phyloP scores from a whole-genome alignment of 2,329 filamentous ascomycete species.

The Juglanconis juglandina region DNA sequence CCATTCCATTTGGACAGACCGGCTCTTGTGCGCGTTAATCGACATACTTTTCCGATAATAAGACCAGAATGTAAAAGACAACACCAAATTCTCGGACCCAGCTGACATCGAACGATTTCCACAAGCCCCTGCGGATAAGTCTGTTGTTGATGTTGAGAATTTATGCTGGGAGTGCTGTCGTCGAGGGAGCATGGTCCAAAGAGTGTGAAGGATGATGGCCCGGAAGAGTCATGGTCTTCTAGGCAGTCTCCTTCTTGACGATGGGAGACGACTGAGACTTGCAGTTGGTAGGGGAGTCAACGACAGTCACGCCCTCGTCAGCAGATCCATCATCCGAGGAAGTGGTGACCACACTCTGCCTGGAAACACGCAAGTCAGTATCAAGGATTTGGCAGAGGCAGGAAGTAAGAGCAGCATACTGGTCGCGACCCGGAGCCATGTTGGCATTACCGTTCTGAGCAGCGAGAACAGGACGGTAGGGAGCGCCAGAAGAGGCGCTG shows the following conservation, averaged over 20 bases:
- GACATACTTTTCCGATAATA: slow-evolving; percentile 19
- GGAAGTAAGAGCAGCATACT: slow-evolving; percentile 16
- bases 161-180: slow-evolving; percentile 17
- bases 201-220: slow-evolving; percentile 21
- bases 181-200: slow-evolving; percentile 15
- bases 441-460: slow-evolving; percentile 18
- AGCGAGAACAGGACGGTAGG: slow-evolving; percentile 16
- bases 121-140: slow-evolving; percentile 16
- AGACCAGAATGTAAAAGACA: slow-evolving; percentile 18
- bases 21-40: slow-evolving; percentile 13
- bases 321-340: slow-evolving; percentile 45
- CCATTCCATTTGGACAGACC: slow-evolving; percentile 15
- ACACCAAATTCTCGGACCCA: slow-evolving; percentile 18
- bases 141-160: slow-evolving; percentile 18
- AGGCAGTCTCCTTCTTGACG: slow-evolving; percentile 39
- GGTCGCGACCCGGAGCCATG: slow-evolving; percentile 13
- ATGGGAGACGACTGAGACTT: slow-evolving; percentile 50
- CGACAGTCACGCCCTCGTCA: slow-evolving; percentile 54
- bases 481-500: slow-evolving; percentile 16
- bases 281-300: slow-evolving; percentile 44
- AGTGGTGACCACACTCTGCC: slow-evolving; percentile 38
- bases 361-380: slow-evolving; percentile 21
- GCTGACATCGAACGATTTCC: slow-evolving; percentile 20
- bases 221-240: slow-evolving; percentile 24
- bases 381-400: slow-evolving; percentile 27